phyloP scores from a whole-genome alignment of 2,329 filamentous ascomycete genomes.

The Ophiostoma triangulosporum region DNA sequence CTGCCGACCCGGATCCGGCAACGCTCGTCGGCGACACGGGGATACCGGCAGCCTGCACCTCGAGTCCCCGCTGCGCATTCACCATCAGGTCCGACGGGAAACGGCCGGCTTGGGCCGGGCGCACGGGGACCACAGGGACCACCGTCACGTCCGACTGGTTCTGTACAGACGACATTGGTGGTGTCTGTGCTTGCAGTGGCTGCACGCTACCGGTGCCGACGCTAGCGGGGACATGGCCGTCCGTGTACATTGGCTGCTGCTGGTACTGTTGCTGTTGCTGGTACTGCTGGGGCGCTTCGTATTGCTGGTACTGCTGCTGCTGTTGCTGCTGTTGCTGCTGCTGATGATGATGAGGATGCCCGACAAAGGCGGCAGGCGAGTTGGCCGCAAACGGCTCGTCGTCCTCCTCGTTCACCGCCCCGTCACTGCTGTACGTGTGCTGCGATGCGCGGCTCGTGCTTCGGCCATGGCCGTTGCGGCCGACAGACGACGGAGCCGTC shows the following conservation, averaged over 20 bases:
- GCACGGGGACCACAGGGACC: neutral
- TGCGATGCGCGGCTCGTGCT: constrained; percentile 57
- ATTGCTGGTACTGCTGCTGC: constrained; percentile 22
- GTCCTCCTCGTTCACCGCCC: constrained; percentile 61
- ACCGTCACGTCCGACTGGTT: neutral
- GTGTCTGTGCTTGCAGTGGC: too few relatives aligned
- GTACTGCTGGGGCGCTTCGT: constrained; percentile 37
- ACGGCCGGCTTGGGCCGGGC: constrained; percentile 78
- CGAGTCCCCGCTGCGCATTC: constrained; percentile 63
- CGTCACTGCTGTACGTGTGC: constrained; percentile 57
- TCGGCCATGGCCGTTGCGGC: constrained; percentile 27
- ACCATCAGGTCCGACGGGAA: constrained; percentile 92
- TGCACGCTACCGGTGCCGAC: too few relatives aligned
- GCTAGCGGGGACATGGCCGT: neutral
- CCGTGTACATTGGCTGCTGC: neutral
- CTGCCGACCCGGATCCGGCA: constrained; percentile 44
- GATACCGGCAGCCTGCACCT: constrained; percentile 49
- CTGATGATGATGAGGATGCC: neutral
- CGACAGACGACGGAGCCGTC: neutral
- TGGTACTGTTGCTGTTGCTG: neutral
- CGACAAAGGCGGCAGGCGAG: constrained; percentile 30
- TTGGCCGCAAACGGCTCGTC: constrained; percentile 48
- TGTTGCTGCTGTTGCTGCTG: neutral
- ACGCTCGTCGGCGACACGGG: constrained; percentile 70
- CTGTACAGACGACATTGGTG: neutral